Percentiles rank a stretch among this genome's conserved stretches.
phyloP scores from a whole-genome alignment of 169 alveolate species.

The Amoebophrya sp. region DNA sequence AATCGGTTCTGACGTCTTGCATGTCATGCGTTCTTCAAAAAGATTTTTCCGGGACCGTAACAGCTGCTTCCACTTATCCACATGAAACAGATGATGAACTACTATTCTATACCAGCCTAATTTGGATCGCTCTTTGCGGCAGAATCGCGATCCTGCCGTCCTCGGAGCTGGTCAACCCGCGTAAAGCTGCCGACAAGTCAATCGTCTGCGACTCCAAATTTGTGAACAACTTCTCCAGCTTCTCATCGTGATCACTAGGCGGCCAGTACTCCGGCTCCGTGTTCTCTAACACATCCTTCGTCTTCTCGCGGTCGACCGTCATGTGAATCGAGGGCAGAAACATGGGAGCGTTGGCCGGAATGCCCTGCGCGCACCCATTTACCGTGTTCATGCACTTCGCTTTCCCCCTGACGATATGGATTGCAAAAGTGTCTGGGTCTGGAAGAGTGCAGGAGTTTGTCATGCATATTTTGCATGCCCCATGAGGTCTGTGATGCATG shows the following conservation, averaged over 20 bases:
- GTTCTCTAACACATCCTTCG: background rate
- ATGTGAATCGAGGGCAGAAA: background rate
- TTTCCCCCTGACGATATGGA: too few species aligned
- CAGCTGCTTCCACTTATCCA: too few species aligned
- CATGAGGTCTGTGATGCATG: too few species aligned
- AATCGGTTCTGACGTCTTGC: too few species aligned
- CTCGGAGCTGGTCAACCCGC: background rate
- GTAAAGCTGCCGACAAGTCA: background rate
- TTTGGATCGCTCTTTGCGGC: background rate
- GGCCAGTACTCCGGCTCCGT: background rate
- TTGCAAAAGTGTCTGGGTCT: too few species aligned
- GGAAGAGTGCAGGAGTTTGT: too few species aligned
- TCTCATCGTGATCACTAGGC: background rate
- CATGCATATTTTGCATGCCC: too few species aligned
- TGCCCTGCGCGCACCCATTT: background rate
- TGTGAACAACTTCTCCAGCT: background rate
- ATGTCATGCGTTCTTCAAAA: too few species aligned
- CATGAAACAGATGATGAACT: too few species aligned
- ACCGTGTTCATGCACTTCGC: too few species aligned
- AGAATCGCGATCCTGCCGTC: background rate
- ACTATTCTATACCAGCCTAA: too few species aligned
- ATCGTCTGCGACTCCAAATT: background rate
- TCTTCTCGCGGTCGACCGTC: background rate
- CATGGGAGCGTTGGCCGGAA: conserved; percentile 8
- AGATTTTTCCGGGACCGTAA: too few species aligned